Percentiles rank a stretch among this genome's conserved stretches.
These are phyloP conservation scores for Lyophyllum shimeji DNA, from an alignment of 768 basidiomycete genomes.

Conservation along the genomic window DNA sequence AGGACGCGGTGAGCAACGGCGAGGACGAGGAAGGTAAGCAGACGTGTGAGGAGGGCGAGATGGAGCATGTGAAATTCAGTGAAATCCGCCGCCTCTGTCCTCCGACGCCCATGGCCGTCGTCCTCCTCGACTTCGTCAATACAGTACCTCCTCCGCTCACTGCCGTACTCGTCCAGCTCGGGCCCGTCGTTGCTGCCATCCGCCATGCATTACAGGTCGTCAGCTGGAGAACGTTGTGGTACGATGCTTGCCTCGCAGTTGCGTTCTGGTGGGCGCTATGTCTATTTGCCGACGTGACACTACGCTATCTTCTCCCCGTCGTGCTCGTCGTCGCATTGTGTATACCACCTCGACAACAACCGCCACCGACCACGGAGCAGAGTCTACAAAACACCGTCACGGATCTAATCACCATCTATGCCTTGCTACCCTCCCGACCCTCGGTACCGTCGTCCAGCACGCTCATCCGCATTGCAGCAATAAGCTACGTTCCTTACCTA, in stretches of 20 bases:
- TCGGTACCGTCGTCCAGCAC: constrained; percentile 29
- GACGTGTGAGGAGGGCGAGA: constrained; percentile 19
- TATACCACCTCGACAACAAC: constrained; percentile 13
- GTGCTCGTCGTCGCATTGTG: constrained; percentile 8
- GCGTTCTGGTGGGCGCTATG: constrained; percentile 79
- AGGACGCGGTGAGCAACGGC: constrained; percentile 25
- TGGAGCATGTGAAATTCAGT: not conserved
- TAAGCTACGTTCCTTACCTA: constrained; percentile 67
- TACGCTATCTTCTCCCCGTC: constrained; percentile 36
- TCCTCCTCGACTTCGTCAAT: constrained; percentile 46
- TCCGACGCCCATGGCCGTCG: constrained; percentile 1
- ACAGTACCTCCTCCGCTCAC: constrained; percentile 64
- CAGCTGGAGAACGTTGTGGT: constrained; percentile 58
- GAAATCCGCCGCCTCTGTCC: not conserved
- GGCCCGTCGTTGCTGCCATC: constrained; percentile 46
- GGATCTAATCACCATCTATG: constrained; percentile 66
- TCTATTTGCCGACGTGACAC: constrained; percentile 49
- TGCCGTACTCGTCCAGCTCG: constrained; percentile 59
- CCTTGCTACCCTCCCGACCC: constrained; percentile 48
- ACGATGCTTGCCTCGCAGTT: constrained; percentile 66
- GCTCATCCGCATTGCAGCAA: constrained; percentile 54
- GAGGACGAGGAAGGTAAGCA: constrained; percentile 24
- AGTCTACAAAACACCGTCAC: constrained; percentile 54
- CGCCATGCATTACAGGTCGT: constrained; percentile 47
- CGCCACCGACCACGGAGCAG: constrained; percentile 50